Percentiles rank a stretch among this genome's conserved stretches.
phyloP scores from a whole-genome alignment of 2,329 filamentous ascomycete genomes.

The Microsporum audouinii region DNA sequence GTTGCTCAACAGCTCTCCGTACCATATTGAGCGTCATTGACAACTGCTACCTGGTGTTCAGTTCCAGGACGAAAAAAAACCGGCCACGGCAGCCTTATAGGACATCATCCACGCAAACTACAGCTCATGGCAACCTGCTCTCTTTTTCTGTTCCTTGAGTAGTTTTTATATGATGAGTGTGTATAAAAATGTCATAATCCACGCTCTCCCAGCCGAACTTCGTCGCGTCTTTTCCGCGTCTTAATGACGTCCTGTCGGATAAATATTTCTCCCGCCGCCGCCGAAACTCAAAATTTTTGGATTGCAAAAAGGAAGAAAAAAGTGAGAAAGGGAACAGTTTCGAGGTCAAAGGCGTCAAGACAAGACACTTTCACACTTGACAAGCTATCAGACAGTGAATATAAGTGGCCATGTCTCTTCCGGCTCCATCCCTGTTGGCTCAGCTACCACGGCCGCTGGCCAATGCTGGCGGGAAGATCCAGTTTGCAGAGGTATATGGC shows the following conservation, averaged over 20 bases:
- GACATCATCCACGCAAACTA: not conserved
- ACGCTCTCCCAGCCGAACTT: not conserved
- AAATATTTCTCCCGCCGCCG: not conserved
- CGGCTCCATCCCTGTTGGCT: slow-evolving; percentile 34
- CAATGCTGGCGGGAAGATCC: slow-evolving; percentile 28
- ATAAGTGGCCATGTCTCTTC: slow-evolving; percentile 31
- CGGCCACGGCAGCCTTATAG: not conserved
- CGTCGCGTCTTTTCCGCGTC: not conserved
- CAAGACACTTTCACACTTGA: not conserved
- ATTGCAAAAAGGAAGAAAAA: slow-evolving; percentile 3
- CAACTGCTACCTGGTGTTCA: not conserved
- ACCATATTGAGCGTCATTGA: slow-evolving; percentile 4
- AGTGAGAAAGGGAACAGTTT: not conserved
- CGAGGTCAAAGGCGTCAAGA: not conserved
- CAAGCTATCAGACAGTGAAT: not conserved
- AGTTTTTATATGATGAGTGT: no score
- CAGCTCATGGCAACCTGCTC: not conserved
- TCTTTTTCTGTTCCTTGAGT: not conserved
- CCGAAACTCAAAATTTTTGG: not conserved
- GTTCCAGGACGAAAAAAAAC: no score
- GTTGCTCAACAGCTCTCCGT: slow-evolving; percentile 28
- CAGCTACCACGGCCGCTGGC: slow-evolving; percentile 37
- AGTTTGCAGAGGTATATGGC: slow-evolving; percentile 41
- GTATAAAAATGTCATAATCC: no score
- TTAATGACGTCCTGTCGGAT: not conserved